Evolutionary conservation across 1,284 basidiomycete species (phyloP), one percentile per base, ranked within the genome.

Genomic region (Moniliophthora roreri): DNA sequence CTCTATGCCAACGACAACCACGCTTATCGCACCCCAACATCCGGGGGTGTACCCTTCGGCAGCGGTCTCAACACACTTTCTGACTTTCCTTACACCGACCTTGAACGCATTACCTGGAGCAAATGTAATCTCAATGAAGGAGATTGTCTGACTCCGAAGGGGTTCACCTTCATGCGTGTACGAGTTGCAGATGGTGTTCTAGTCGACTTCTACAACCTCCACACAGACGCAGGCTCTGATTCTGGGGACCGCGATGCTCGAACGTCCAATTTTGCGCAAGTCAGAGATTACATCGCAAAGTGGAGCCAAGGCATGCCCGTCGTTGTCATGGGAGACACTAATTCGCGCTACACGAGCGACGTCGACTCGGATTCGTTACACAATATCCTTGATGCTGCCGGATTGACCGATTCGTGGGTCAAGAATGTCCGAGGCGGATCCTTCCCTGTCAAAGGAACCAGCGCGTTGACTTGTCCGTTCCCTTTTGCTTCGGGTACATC

Each of bases 141-240:
- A 3, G 70, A 73, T 53, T 74, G 72, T 57, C 60, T 74, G 15
- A 72, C 71, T 10, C 71, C 71, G 0, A 73, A 73, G 54, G 70
- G 71, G 9, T 74, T 74, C 62, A 70, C 68, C 0, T 69, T 69
- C 56, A 62, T 67, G 55, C 69, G 70, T 40, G 44, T 68, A 1
- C 60, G 62, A 39, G 57, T 67, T 26, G 59, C 64, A 6, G 65
- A 67, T 10, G 69, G 68, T n/a, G 58, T 65, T 23, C 71, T 65
- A 62, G 40, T 73, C 7, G 70, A 72, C 47, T 56, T 69, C 8
- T 72, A 72, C 58, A 73, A 74, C 55, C 65, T 74, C 6, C 72
- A 74, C 48, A 63, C 69, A 0, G 71, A 74, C 51, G 72, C 72
- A 23, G 72, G 71, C 0, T 64, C 62, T 5, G 65, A 71, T 9